Percentiles rank a stretch among this genome's conserved stretches.
phyloP scores from a whole-genome alignment of 306 rosid genomes.

The Cucumis sativus region Cucumber_9930_V3 NC_026660.2:8748001-8748500 shows the following conservation, averaged over 20 bases:
- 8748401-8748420: slow-evolving; percentile 28
- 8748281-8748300: slow-evolving; percentile 49
- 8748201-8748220: slow-evolving; percentile 38
- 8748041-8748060: slow-evolving; percentile 28
- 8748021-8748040: slow-evolving; percentile 15
- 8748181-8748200: slow-evolving; percentile 37
- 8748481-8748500: background rate
- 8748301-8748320: slow-evolving; percentile 33
- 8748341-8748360: slow-evolving; percentile 46
- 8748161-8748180: slow-evolving; percentile 28
- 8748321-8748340: slow-evolving; percentile 56
- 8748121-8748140: background rate
- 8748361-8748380: slow-evolving; percentile 15
- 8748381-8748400: slow-evolving; percentile 30
- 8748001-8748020: slow-evolving; percentile 36
- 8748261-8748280: slow-evolving; percentile 43
- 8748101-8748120: slow-evolving; percentile 27
- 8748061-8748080: slow-evolving; percentile 36
- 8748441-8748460: slow-evolving; percentile 12
- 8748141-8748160: slow-evolving; percentile 6
- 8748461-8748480: background rate
- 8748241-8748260: slow-evolving; percentile 40
- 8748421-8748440: slow-evolving; percentile 34
- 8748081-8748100: slow-evolving; percentile 49
- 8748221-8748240: slow-evolving; percentile 30